phyloP scores from a whole-genome alignment of 1,139 yeast species.

The Lodderomyces beijingensis region DNA sequence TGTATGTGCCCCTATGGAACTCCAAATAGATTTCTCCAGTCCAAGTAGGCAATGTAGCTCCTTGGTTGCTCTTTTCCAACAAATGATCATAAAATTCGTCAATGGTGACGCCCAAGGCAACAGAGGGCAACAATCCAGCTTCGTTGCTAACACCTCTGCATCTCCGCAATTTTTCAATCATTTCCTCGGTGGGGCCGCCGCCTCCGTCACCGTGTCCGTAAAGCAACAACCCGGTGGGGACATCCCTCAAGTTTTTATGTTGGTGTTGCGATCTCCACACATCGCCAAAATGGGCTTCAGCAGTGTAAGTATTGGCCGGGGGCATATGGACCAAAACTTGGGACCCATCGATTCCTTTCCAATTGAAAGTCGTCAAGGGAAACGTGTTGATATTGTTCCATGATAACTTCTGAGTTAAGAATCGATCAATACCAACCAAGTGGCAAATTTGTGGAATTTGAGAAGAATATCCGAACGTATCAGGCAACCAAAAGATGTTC shows the following conservation, averaged over 20 bases:
- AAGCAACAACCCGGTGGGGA: constrained; percentile 73
- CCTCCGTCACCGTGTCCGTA: constrained; percentile 98
- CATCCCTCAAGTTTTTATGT: constrained; percentile 78
- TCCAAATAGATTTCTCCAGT: constrained; percentile 91
- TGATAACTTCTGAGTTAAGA: constrained; percentile 87
- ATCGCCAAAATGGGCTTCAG: constrained; percentile 89
- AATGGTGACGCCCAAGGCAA: constrained; percentile 71
- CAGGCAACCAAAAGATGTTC: constrained; percentile 89
- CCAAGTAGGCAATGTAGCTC: constrained; percentile 76
- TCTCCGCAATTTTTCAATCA: constrained; percentile 88
- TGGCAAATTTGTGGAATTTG: constrained; percentile 94
- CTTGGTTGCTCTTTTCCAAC: constrained; percentile 58
- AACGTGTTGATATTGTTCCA: constrained; percentile 93
- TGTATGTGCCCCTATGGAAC: constrained; percentile 95
- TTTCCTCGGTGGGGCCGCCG: constrained; percentile 93
- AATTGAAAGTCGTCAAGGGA: constrained; percentile 87
- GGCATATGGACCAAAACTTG: constrained; percentile 97
- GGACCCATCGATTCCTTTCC: constrained; percentile 93
- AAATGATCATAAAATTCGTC: constrained; percentile 75
- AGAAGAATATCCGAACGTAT: constrained; percentile 93
- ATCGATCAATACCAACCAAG: constrained; percentile 74
- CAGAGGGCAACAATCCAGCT: constrained; percentile 80
- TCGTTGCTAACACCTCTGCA: constrained; percentile 84
- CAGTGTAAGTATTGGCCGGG: constrained; percentile 93
- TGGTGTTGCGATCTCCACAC: constrained; percentile 73